Conservation (phyloP, 352 stramenopile species). For the Phytopythium litorale region DNA sequence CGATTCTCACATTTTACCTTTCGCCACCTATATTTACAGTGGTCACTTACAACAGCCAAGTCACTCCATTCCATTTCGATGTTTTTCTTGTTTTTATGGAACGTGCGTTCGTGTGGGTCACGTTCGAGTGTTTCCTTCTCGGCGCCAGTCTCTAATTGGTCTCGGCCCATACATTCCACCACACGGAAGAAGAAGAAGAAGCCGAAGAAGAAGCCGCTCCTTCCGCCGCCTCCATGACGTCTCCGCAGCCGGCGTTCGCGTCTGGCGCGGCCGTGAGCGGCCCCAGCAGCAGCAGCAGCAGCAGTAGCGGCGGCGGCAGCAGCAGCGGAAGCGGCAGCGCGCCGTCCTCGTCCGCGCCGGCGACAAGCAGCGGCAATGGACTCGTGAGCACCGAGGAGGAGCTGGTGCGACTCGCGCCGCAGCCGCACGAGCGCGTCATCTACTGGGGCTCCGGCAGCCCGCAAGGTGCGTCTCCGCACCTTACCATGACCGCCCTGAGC, state of each 20-base stretch:
- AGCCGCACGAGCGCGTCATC: slow-evolving; percentile 67
- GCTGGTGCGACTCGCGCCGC: slow-evolving; percentile 48
- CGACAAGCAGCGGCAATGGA: slow-evolving; percentile 14
- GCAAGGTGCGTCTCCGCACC: slow-evolving; percentile 43
- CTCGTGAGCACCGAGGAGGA: slow-evolving; percentile 50
- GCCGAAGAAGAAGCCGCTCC: neutral
- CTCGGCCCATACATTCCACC: no score
- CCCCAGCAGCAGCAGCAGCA: neutral
- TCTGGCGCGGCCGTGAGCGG: neutral
- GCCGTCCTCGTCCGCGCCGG: neutral
- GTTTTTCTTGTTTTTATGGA: no score
- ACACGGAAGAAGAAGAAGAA: no score
- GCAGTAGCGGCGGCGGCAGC: neutral
- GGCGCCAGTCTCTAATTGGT: neutral
- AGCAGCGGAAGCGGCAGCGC: neutral
- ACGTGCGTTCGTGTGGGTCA: no score
- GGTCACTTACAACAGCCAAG: no score
- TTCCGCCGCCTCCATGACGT: neutral
- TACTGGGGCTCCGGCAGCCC: slow-evolving; percentile 84
- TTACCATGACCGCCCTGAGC: neutral
- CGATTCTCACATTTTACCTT: no score
- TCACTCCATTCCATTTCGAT: no score
- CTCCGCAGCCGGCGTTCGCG: neutral
- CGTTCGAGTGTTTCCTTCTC: no score
- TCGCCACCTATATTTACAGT: no score